Evolutionary conservation across 2,329 filamentous ascomycete species (phyloP).

Genomic region (Fusarium sp.): DNA sequence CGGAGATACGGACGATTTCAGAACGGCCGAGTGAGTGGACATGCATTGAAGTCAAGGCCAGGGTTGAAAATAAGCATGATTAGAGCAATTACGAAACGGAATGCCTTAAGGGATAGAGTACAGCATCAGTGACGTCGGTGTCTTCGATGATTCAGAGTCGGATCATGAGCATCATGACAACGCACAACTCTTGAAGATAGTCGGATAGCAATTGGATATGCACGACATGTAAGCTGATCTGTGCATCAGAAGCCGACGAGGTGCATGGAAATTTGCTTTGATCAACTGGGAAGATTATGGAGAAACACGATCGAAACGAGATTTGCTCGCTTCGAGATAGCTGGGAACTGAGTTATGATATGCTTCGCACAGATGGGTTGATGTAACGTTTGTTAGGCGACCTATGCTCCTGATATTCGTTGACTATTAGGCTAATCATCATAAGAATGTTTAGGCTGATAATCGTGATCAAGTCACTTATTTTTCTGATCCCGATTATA

Average conservation of each 20-base stretch:
- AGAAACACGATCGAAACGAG: slow-evolving; percentile 10
- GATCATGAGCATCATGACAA: slow-evolving; percentile 9
- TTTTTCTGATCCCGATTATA: background rate
- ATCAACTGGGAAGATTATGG: background rate
- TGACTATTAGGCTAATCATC: background rate
- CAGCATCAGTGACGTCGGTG: background rate
- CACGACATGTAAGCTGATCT: background rate
- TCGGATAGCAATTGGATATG: background rate
- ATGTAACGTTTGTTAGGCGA: slow-evolving; percentile 4
- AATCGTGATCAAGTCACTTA: background rate
- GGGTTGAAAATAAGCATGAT: slow-evolving; percentile 27
- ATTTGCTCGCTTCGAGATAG: slow-evolving; percentile 8
- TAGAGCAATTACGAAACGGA: background rate
- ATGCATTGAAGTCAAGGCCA: background rate
- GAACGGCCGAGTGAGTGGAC: slow-evolving; percentile 12
- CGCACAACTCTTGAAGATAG: background rate
- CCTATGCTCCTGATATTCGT: background rate
- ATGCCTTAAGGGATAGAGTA: background rate
- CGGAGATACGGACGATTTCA: slow-evolving; percentile 12
- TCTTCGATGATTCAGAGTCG: background rate
- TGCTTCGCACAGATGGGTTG: background rate
- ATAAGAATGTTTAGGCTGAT: background rate
- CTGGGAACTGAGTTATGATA: slow-evolving; percentile 24
- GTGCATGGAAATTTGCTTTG: background rate
- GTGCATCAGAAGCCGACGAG: slow-evolving; percentile 7